These are phyloP conservation scores for Misopates orontium DNA, from an alignment of 257 asterid species.

Conservation along the genomic window DNA sequence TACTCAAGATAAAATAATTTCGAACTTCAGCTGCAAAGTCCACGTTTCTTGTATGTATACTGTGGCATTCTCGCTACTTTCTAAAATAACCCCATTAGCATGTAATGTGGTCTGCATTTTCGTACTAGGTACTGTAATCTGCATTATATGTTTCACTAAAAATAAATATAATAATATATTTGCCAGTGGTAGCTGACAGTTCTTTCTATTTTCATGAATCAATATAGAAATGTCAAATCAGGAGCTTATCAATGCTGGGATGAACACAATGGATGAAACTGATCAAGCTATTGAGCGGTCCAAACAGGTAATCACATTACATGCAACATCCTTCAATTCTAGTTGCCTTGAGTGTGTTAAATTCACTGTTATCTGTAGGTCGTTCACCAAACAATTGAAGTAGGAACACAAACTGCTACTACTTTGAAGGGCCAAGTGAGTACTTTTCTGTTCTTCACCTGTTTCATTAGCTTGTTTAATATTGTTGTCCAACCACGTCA, in stretches of 20 bases:
- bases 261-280: slow-evolving; percentile 87
- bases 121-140: slow-evolving; percentile 26
- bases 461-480: slow-evolving; percentile 12
- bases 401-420: slow-evolving; percentile 91
- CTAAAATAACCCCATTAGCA: not conserved
- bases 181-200: slow-evolving; percentile 30
- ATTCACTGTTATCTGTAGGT: slow-evolving; percentile 53
- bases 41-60: not conserved
- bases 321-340: slow-evolving; percentile 22
- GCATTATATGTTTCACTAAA: not conserved
- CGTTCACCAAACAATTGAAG: slow-evolving; percentile 96
- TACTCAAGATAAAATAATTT: not conserved
- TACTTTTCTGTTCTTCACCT: slow-evolving; percentile 2
- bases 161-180: not conserved
- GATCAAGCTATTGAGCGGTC: slow-evolving; percentile 99
- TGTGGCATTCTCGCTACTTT: not conserved
- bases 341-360: slow-evolving; percentile 19
- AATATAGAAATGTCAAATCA: slow-evolving; percentile 91
- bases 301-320: slow-evolving; percentile 64
- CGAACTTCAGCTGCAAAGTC: not conserved
- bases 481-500: slow-evolving; percentile 25
- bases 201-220: slow-evolving; percentile 31
- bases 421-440: slow-evolving; percentile 97
- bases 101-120: slow-evolving; percentile 19
- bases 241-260: slow-evolving; percentile 84